phyloP scores from a whole-genome alignment of 2,329 filamentous ascomycete genomes.

The Xylaria sp. region DNA sequence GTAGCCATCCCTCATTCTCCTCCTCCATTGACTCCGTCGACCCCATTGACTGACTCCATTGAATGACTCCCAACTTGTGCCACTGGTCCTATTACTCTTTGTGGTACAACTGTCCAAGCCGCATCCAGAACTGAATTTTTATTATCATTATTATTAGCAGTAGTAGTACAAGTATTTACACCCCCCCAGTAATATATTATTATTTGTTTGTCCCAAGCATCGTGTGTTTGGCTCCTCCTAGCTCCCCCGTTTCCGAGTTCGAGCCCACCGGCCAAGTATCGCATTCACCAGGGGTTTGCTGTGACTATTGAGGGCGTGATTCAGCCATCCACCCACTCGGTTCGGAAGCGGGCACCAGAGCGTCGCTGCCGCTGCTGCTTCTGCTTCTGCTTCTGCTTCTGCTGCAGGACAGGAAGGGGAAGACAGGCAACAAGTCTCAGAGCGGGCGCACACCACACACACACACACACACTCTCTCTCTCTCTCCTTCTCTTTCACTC shows the following conservation, averaged over 20 bases:
- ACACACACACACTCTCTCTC: neutral
- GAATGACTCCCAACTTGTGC: neutral
- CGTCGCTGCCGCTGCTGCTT: neutral
- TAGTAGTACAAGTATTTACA: no score
- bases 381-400: neutral
- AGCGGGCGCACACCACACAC: slow-evolving; percentile 16
- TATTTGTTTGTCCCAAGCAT: slow-evolving; percentile 32
- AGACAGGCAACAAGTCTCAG: slow-evolving; percentile 6
- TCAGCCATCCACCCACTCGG: slow-evolving; percentile 36
- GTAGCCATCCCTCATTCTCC: neutral
- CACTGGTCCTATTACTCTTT: slow-evolving; percentile 25
- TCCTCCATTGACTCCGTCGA: neutral
- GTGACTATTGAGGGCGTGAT: slow-evolving; percentile 38
- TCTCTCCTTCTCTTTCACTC: no score
- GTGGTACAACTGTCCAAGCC: slow-evolving; percentile 30
- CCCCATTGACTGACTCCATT: neutral
- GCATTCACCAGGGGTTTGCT: slow-evolving; percentile 29
- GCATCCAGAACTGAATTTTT: slow-evolving; percentile 25
- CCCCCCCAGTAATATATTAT: slow-evolving; percentile 7
- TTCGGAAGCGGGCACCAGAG: slow-evolving; percentile 28
- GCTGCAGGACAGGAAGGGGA: slow-evolving; percentile 11
- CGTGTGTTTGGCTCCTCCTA: slow-evolving; percentile 18
- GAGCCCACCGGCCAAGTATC: slow-evolving; percentile 20
- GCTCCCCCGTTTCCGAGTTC: slow-evolving; percentile 22
- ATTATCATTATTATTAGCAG: no score